A percentile compares a stretch with the other conserved stretches of the same genome.
phyloP scores from a whole-genome alignment of 306 rosid species.

The Acacia melanoxylon region DNA sequence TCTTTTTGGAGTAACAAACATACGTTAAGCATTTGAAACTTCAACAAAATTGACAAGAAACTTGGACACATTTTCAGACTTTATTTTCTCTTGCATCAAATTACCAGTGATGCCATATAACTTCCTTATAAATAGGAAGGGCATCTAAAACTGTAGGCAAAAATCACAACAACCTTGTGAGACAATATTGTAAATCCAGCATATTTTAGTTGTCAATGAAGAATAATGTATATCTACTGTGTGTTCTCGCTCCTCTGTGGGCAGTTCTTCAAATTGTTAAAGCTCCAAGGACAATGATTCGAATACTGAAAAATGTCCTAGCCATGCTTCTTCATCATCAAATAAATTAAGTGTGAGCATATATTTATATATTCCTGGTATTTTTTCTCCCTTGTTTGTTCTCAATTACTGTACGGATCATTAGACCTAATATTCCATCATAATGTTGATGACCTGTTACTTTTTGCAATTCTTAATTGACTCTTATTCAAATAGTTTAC shows the following conservation, averaged over 20 bases:
- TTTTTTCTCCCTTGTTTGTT: too few species aligned
- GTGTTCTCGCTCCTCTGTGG: not conserved
- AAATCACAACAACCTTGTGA: not conserved
- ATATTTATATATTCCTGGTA: too few species aligned
- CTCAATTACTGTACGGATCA: too few species aligned
- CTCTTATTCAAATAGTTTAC: too few species aligned
- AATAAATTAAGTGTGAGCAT: not conserved
- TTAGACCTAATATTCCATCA: too few species aligned
- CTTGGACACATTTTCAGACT: not conserved
- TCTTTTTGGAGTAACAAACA: too few species aligned
- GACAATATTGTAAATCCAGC: not conserved
- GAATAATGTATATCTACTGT: not conserved
- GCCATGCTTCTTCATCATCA: not conserved
- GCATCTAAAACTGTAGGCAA: not conserved
- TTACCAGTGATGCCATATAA: not conserved
- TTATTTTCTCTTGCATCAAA: not conserved
- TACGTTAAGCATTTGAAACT: too few species aligned
- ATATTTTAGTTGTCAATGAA: not conserved
- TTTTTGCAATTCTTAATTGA: too few species aligned
- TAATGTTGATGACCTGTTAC: too few species aligned
- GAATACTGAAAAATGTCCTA: not conserved
- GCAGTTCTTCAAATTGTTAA: not conserved
- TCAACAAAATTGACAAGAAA: not conserved
- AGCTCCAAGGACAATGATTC: not conserved
- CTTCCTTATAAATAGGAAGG: not conserved